Conservation (phyloP, 371 early-diverging fungal species). For the Saksenaea oblongispora region DNA sequence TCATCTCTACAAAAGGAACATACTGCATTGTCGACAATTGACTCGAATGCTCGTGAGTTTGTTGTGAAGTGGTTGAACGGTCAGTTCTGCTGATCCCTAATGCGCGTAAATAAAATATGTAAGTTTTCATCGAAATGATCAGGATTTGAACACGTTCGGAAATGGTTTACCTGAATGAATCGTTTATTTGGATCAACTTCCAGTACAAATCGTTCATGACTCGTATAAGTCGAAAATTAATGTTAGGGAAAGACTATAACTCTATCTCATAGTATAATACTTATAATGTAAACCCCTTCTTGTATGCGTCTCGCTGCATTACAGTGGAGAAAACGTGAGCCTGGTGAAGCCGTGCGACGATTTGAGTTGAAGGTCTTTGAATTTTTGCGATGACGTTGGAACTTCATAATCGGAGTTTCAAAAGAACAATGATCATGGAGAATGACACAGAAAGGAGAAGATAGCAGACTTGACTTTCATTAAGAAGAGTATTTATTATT, state of each 20-base stretch:
- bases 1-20: constrained; percentile 13
- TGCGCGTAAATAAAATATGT: not conserved
- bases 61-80: constrained; percentile 54
- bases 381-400: too few species aligned
- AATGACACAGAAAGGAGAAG: too few species aligned
- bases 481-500: too few species aligned
- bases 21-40: constrained; percentile 70
- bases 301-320: constrained; percentile 42
- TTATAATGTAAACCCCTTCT: constrained; percentile 50
- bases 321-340: constrained; percentile 6
- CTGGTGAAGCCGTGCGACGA: not conserved
- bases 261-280: constrained; percentile 22
- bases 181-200: constrained; percentile 48
- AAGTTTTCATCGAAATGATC: not conserved
- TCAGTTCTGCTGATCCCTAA: constrained; percentile 67
- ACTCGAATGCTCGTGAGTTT: constrained; percentile 51
- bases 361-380: too few species aligned
- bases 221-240: constrained; percentile 30
- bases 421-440: too few species aligned
- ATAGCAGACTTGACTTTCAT: too few species aligned
- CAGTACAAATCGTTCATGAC: constrained; percentile 58
- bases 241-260: constrained; percentile 16
- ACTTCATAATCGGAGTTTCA: too few species aligned
- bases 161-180: constrained; percentile 36
- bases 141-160: not conserved